phyloP scores from a whole-genome alignment of 331 rosid genomes.

The Rosa hybrid region DNA sequence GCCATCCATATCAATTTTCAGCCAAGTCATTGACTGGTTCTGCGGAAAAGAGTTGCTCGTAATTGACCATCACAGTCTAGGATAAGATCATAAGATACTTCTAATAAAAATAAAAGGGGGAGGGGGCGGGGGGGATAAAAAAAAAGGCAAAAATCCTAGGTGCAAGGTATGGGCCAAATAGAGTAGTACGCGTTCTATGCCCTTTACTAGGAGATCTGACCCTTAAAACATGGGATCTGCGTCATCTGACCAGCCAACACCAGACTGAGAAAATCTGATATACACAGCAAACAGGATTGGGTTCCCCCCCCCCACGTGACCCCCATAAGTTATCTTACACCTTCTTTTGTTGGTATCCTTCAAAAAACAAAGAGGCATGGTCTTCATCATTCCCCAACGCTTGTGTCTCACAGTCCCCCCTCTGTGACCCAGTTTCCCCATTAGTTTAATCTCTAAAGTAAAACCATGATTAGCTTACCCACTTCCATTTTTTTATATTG shows the following conservation, averaged over 20 bases:
- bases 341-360: conserved; percentile 28
- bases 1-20: neutral
- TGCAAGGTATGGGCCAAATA: neutral
- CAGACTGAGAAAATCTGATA: neutral
- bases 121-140: neutral
- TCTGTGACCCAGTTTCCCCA: conserved; percentile 2
- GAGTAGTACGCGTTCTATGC: neutral
- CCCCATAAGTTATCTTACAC: conserved; percentile 34
- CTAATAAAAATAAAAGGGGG: no score
- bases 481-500: neutral
- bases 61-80: neutral
- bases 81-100: neutral
- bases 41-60: neutral
- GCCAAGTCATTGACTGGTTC: neutral
- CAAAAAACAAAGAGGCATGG: conserved; percentile 21
- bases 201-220: neutral
- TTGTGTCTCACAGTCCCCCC: no score
- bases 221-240: neutral
- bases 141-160: no score
- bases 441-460: conserved; percentile 3
- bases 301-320: conserved; percentile 43
- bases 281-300: conserved; percentile 18
- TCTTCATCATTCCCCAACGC: neutral
- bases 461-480: conserved; percentile 1
- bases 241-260: neutral